These are phyloP conservation scores for Celoporthe dispersa DNA, from an alignment of 2,329 filamentous ascomycete species.

Conservation along the genomic window DNA sequence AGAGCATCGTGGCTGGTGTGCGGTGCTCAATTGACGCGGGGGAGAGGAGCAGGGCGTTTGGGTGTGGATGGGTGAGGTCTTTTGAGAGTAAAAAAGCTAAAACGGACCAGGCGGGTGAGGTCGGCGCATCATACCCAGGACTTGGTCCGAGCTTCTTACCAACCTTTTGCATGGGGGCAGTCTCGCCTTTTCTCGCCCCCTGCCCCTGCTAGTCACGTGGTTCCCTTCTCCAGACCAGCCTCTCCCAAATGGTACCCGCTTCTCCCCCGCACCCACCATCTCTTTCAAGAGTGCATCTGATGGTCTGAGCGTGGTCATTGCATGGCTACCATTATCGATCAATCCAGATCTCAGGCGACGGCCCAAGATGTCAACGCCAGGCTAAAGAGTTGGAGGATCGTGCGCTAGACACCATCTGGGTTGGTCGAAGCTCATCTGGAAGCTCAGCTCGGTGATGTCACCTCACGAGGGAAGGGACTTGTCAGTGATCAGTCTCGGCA, in stretches of 20 bases:
- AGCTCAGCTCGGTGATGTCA: not conserved
- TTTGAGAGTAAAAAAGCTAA: slow-evolving; percentile 39
- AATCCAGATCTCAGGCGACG: not conserved
- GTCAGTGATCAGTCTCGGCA: not conserved
- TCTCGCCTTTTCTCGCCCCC: slow-evolving; percentile 1
- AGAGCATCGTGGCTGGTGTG: slow-evolving; percentile 58
- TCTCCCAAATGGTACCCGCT: not conserved
- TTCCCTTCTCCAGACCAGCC: slow-evolving; percentile 14
- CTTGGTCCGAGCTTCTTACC: slow-evolving; percentile 17
- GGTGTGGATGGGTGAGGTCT: slow-evolving; percentile 44
- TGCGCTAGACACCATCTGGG: not conserved
- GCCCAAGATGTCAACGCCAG: not conserved
- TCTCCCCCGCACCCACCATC: slow-evolving; percentile 4
- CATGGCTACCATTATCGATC: not conserved
- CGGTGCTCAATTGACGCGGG: slow-evolving; percentile 52
- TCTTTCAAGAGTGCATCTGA: not conserved
- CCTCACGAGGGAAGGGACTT: not conserved
- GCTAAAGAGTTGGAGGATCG: not conserved
- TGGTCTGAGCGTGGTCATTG: not conserved
- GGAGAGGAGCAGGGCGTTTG: slow-evolving; percentile 34
- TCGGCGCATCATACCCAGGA: slow-evolving; percentile 20
- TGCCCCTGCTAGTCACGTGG: slow-evolving; percentile 33
- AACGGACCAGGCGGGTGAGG: slow-evolving; percentile 23
- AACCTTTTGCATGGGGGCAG: not conserved
- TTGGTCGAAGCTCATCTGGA: not conserved